These are phyloP conservation scores for Wallacemonas sp. DNA, from an alignment of 208 protist genomes.

Conservation along the genomic window DNA sequence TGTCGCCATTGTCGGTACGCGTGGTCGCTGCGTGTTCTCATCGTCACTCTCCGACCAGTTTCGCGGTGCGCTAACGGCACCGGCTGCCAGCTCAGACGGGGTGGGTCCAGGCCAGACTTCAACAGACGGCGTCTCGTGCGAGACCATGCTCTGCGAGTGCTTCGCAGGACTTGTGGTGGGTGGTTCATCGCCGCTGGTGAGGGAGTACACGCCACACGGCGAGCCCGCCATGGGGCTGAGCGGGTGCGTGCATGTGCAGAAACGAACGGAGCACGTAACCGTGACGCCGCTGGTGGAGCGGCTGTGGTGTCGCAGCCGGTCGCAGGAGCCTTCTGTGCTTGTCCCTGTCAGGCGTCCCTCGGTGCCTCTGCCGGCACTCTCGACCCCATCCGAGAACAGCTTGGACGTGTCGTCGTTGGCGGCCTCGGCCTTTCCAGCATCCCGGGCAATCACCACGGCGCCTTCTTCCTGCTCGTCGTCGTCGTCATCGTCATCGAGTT, in stretches of 20 bases:
- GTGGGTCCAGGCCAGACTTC: neutral
- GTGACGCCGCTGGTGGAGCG: neutral
- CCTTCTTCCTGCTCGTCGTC: neutral
- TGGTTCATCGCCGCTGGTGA: neutral
- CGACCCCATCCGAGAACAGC: constrained; percentile 24
- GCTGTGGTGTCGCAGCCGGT: neutral
- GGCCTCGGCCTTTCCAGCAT: neutral
- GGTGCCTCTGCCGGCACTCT: too few species aligned
- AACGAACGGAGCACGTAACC: neutral
- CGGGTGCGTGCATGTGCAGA: constrained; percentile 5
- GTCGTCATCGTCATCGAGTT: constrained; percentile 6
- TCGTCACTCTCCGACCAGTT: constrained; percentile 2
- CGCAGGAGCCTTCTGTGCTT: too few species aligned
- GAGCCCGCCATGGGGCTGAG: neutral
- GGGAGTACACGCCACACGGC: neutral
- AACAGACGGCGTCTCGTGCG: neutral
- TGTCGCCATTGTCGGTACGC: neutral
- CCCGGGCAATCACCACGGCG: too few species aligned
- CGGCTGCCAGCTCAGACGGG: neutral
- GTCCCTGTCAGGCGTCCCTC: too few species aligned
- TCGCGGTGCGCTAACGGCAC: constrained; percentile 1
- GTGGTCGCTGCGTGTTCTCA: neutral
- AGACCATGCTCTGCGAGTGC: neutral
- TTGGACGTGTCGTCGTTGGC: neutral
- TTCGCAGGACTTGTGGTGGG: too few species aligned